Percentiles rank a stretch among this genome's conserved stretches.
Evolutionary conservation across 208 protist species (phyloP).

Genomic region (Leishmania amazonensis): DNA sequence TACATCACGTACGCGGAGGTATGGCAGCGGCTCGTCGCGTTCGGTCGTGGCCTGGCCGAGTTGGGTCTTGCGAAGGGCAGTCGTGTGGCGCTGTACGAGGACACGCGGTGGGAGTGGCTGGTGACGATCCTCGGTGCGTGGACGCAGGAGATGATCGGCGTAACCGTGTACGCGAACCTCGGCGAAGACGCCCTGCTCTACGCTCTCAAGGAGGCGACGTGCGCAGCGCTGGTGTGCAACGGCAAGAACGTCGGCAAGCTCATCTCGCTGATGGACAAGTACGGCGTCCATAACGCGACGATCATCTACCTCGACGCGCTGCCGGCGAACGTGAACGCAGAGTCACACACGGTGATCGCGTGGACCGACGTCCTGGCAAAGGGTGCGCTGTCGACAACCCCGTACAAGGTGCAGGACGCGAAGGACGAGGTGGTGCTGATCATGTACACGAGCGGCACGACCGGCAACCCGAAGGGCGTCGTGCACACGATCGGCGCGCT

Average conservation of each 20-base stretch:
- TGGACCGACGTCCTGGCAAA: constrained; percentile 67
- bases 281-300: constrained; percentile 6
- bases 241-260: constrained; percentile 61
- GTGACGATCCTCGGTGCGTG: constrained; percentile 64
- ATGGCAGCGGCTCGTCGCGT: constrained; percentile 55
- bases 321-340: constrained; percentile 32
- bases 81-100: constrained; percentile 73
- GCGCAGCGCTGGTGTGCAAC: constrained; percentile 76
- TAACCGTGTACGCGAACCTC: constrained; percentile 88
- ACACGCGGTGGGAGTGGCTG: constrained; percentile 92
- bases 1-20: constrained; percentile 65
- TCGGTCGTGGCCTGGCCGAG: constrained; percentile 64
- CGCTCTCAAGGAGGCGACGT: constrained; percentile 76
- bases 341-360: constrained; percentile 25
- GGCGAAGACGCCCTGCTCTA: constrained; percentile 81
- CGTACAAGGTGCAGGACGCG: constrained; percentile 31
- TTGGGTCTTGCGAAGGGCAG: constrained; percentile 42
- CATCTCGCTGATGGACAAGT: constrained; percentile 32
- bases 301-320: constrained; percentile 81
- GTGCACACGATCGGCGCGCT: constrained; percentile 74
- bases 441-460: constrained; percentile 95
- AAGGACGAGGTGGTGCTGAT: constrained; percentile 62
- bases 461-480: constrained; percentile 91
- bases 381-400: constrained; percentile 25
- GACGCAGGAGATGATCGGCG: constrained; percentile 69